phyloP scores from a whole-genome alignment of 805 yeast species.

The Saccharomycopsis sp. region DNA sequence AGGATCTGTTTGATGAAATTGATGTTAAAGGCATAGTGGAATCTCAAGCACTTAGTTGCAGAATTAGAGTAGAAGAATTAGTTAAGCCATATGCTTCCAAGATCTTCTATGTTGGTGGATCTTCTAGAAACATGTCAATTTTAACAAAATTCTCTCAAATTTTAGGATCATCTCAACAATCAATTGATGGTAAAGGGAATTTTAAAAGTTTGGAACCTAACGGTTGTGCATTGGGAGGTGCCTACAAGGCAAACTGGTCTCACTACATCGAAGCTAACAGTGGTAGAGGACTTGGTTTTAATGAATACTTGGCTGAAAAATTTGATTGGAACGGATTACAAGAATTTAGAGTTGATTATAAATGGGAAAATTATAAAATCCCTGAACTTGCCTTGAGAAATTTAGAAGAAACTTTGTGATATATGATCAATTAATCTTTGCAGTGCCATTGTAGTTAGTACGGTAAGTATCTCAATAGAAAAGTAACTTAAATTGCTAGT shows the following conservation, averaged over 20 bases:
- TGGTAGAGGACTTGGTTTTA: constrained; percentile 21
- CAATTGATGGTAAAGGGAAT: constrained; percentile 37
- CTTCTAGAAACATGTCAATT: constrained; percentile 64
- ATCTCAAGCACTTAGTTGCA: constrained; percentile 79
- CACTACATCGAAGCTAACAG: constrained; percentile 27
- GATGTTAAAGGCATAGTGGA: constrained; percentile 79
- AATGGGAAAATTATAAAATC: constrained; percentile 16
- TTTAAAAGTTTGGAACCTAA: constrained; percentile 71
- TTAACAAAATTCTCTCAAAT: constrained; percentile 63
- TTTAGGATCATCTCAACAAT: constrained; percentile 41
- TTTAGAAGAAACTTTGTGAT: constrained; percentile 11
- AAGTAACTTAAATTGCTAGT: neutral
- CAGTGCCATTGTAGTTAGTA: neutral
- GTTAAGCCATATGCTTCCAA: constrained; percentile 37
- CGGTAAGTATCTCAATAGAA: neutral
- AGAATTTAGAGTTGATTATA: constrained; percentile 15
- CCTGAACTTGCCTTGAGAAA: constrained; percentile 19
- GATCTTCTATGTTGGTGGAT: constrained; percentile 83
- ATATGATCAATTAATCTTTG: neutral
- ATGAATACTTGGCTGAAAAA: constrained; percentile 16
- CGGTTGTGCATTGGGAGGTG: constrained; percentile 92
- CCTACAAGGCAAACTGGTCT: constrained; percentile 79
- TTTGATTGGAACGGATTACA: constrained; percentile 17
- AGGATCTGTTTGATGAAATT: constrained; percentile 42
- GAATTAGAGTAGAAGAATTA: constrained; percentile 75